A percentile compares a stretch with the other conserved stretches of the same genome.
phyloP scores from a whole-genome alignment of 768 basidiomycete genomes.

The Mycena galopus region DNA sequence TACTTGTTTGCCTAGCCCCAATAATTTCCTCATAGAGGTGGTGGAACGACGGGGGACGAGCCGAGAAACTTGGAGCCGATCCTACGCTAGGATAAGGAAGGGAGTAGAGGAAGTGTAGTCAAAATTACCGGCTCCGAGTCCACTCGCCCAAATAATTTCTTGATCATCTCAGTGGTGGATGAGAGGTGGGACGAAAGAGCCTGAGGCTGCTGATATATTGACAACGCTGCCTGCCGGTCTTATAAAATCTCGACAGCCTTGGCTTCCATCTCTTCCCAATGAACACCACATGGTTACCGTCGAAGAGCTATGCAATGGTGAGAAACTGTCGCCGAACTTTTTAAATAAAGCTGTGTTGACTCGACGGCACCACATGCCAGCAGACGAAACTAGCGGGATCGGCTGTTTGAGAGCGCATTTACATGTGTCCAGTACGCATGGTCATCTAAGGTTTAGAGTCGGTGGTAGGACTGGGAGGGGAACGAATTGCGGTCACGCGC shows the following conservation, averaged over 20 bases:
- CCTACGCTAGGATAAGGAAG: not conserved
- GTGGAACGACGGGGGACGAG: not conserved
- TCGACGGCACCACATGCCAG: no score
- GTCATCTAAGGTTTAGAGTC: no score
- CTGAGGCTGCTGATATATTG: not conserved
- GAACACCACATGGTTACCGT: not conserved
- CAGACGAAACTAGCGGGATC: no score
- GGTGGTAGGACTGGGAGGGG: no score
- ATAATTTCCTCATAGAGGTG: not conserved
- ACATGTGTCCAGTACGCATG: no score
- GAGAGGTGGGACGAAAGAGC: not conserved
- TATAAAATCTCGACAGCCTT: not conserved
- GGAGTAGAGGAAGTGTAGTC: not conserved
- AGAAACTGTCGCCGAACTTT: not conserved
- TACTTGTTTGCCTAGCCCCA: not conserved
- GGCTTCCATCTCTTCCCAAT: not conserved
- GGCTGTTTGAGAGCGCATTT: no score
- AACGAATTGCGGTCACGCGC: no score
- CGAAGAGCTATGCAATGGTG: not conserved
- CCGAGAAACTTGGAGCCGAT: not conserved
- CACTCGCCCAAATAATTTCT: not conserved
- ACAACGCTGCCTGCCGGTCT: not conserved
- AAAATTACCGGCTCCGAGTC: not conserved
- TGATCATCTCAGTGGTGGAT: not conserved
- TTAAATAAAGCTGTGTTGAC: no score